Conservation (phyloP, 441 rosid species). For the Isatis lusitanica region DNA sequence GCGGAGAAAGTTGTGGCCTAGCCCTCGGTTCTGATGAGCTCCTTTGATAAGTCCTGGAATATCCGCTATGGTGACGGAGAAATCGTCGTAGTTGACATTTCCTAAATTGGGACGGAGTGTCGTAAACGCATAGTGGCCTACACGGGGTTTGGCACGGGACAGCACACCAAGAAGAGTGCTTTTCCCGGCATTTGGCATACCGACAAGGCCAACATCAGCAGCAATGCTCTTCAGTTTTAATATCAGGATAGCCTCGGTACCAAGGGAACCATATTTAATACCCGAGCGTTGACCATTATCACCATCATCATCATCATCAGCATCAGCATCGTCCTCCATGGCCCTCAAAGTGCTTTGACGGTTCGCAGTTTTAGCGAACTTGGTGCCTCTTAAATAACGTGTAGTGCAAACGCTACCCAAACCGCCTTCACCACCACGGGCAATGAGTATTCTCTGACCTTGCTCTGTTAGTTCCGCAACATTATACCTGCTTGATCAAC, state of each 20-base stretch:
- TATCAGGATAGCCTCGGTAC: conserved; percentile 58
- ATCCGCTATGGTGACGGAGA: conserved; percentile 86
- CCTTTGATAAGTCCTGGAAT: conserved; percentile 92
- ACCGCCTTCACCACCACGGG: conserved; percentile 85
- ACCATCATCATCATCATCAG: conserved; percentile 27
- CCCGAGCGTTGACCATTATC: conserved; percentile 37
- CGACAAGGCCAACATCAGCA: conserved; percentile 91
- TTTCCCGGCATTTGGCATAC: conserved; percentile 94
- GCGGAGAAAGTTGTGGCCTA: conserved; percentile 80
- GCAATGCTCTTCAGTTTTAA: conserved; percentile 91
- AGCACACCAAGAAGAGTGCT: conserved; percentile 86
- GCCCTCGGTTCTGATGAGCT: conserved; percentile 80
- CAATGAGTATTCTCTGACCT: conserved; percentile 65
- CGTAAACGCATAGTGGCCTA: conserved; percentile 86
- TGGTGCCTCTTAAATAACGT: conserved; percentile 43
- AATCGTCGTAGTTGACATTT: conserved; percentile 65
- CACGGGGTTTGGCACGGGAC: conserved; percentile 77
- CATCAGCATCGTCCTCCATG: conserved; percentile 23
- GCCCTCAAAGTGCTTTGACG: conserved; percentile 11
- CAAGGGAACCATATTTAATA: conserved; percentile 52
- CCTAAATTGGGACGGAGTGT: conserved; percentile 87
- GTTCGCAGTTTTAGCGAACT: conserved; percentile 30
- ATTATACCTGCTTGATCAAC: conserved; percentile 44
- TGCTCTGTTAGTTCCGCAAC: conserved; percentile 68
- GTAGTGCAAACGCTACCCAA: conserved; percentile 59